Base-by-base conservation (phyloP, 169 alveolate species). In the Cryptosporidium canis region DNA sequence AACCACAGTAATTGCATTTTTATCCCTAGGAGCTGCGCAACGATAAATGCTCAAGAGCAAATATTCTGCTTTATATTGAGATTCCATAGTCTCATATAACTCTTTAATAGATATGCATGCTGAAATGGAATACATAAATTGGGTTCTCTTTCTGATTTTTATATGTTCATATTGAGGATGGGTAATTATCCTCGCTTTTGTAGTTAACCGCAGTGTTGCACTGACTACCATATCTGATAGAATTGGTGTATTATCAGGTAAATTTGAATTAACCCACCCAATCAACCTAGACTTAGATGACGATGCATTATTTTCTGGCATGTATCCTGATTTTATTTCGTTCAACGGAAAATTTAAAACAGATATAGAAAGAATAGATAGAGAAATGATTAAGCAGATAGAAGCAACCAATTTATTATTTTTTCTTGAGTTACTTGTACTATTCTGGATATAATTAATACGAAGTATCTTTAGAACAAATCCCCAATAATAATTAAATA, bases 111-210 rank as follows among this genome's bases (percentile, higher is more conserved):
- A 83, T n/a, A 84, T 83, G 51, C 93, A 90, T 9, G 91, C 93
- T 3, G 91, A 53, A 14, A 66, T 41, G n/a, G 90, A 87, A 47
- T 90, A 90, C 47, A 64, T 29, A 37, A 83, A 83, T 45, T 90
- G 93, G 21, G 91, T 92, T 44, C 94, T 64, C 39, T 48, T 29
- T 55, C 94, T 44, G 53, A 87, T 83, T 45, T 83, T 85, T 9
- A 64, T 61, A 33, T 67, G 41, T 58, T 91, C 94, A 47, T 90
- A 91, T 66, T 91, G 94, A 31, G 94, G 94, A 31, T 91, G 90
- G 1, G 90, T 64, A 33, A 91, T 67, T 18, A 83, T 63, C 9
- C 66, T 91, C 21, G 72, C 2, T 18, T 45, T 33, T 27, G 90
- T 83, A 44, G 61, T 90, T 9, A 85, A 77, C n/a, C 94, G 68